Evolutionary conservation across 1,139 yeast genomes (phyloP).

Genomic region (Protomyces macrosporus): DNA sequence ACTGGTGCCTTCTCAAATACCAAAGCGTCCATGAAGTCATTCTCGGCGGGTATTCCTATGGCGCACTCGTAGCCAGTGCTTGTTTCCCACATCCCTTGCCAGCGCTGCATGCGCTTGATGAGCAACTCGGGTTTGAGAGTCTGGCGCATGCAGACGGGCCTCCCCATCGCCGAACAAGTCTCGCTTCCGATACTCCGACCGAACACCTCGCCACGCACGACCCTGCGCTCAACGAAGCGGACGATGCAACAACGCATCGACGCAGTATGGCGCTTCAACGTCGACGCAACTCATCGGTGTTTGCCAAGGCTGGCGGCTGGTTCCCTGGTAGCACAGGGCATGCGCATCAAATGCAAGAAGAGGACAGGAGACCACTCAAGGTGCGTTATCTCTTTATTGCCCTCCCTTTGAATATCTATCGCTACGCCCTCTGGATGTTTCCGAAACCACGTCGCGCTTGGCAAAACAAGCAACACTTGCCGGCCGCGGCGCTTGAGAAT

Average conservation of each 20-base stretch:
- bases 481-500: not conserved
- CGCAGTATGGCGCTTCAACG: not conserved
- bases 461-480: not conserved
- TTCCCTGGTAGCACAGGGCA: not conserved
- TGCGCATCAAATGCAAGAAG: not conserved
- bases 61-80: conserved; percentile 23
- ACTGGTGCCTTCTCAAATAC: conserved; percentile 12
- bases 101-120: not conserved
- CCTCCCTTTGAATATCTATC: conserved; percentile 11
- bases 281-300: not conserved
- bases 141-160: not conserved
- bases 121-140: not conserved
- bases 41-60: conserved; percentile 22
- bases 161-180: not conserved
- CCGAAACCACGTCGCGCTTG: conserved; percentile 19
- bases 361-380: not conserved
- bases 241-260: not conserved
- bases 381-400: conserved; percentile 7
- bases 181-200: not conserved
- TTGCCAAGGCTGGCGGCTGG: not conserved
- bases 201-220: not conserved
- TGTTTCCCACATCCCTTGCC: conserved; percentile 12
- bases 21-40: conserved; percentile 8
- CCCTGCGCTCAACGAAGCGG: not conserved
- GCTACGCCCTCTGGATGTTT: conserved; percentile 20